Base-by-base conservation (phyloP, 1,139 yeast genomes). In the Blastobotrys arbuscula region DNA sequence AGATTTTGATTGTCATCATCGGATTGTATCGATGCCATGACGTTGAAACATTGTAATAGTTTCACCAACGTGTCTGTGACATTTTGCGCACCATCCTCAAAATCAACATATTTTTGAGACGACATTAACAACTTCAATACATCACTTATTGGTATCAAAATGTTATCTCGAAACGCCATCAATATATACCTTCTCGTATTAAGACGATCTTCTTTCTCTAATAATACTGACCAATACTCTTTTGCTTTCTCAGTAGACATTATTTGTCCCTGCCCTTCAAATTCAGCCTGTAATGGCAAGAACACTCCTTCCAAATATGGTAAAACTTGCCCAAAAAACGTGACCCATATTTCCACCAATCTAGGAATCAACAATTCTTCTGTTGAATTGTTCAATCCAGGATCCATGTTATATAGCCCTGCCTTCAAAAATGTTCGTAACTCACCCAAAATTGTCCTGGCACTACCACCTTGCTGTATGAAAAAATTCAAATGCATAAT, bases 281-380 rank as follows among this genome's bases (percentile, higher is more conserved):
- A 65, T 50, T 78, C 82, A 16, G 70, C 58, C 47, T 81, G 84
- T 21, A 83, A 58, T 0, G 89, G 88, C 36, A 80, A 58, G 49
- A 82, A 74, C 0, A 79, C 74, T 0, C 84, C 83, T 49, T 78
- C 76, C 36, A 82, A 66, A 57, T 81, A 79, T 46, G 80, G 81
- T 46, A 78, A 69, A 0, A 79, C 72, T 38, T 75, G 72, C 12
- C 72, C 67, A 53, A 76, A 77, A 59, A 81, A 82, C 35, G 69
- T 67, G 28, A 71, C 73, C 90, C 90, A 83, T 1, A 64, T 53
- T 9, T 65, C 64, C n/a, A 65, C 67, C 2, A 69, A 56, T 15
- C 62, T 58, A 4, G 56, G 59, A 18, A 70, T 48, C 24, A 68
- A 53, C 26, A 55, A 57, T 26, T 59, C 59, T 18, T 58, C 58